Evolutionary conservation across 139 green algal genomes (phyloP), one percentile per base, ranked within the genome.

Genomic region (Microglena sp.): DNA sequence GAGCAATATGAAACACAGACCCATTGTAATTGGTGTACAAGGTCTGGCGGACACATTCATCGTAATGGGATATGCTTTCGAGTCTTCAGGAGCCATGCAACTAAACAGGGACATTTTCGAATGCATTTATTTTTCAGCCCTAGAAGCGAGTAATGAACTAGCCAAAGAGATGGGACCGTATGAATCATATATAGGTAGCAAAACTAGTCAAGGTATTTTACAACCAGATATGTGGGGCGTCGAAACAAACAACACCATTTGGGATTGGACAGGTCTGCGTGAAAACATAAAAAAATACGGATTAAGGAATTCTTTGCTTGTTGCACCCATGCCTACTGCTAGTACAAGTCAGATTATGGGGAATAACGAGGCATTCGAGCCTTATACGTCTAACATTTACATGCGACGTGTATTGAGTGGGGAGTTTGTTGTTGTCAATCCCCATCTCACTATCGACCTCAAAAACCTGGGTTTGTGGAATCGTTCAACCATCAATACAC

Each of bases 51-150:
- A 81, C 56, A 33, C 56, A 29, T 81, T 77, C 30, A 59, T 66
- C 26, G 5, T 72, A 21, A 58, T 81, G 8, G 0, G 69, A 24
- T 33, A 77, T 18, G 46, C 73, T 1, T 80, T 77, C 31, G 73
- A 80, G 2, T 62, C 27, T 6, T 4, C 24, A 1, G 60, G 55
- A 45, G 73, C 73, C 11, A 5, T 2, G 22, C 0, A 50, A 7
- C 46, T 80, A 1, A 74, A 80, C 59, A 30, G 3, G 0, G 5
- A 71, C 28, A 76, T 80, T 35, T 77, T 80, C 29, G 73, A 80
- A 45, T 61, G 45, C 58, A 80, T 80, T 0, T 80, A 80, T 53
- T 33, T 69, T 34, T 56, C 57, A 6, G 73, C 73, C 2, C 40
- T 80, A 15, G 32, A 67, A 28, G 43, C 62, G n/a, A 60, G 57